phyloP scores from a whole-genome alignment of 305 asterid genomes.

The Stenogyne calaminthoides region DNA sequence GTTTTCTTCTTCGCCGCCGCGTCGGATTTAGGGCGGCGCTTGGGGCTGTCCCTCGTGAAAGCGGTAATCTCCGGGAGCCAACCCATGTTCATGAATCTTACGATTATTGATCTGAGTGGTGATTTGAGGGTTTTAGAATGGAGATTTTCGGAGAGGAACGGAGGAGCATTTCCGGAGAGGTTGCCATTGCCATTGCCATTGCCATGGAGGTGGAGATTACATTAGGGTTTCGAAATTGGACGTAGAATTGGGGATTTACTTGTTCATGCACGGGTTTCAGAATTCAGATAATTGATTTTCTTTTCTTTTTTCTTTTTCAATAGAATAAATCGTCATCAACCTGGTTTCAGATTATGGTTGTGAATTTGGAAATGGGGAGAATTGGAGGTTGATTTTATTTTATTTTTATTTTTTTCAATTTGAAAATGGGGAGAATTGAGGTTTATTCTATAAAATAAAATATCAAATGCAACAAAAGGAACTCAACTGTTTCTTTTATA shows the following conservation, averaged over 20 bases:
- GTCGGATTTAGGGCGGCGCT: constrained; percentile 25
- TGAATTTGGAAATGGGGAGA: not conserved
- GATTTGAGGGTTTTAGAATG: not conserved
- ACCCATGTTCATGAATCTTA: constrained; percentile 38
- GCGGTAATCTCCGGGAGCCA: constrained; percentile 48
- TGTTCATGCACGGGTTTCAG: not conserved
- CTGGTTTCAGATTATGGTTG: not conserved
- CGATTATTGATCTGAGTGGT: constrained; percentile 15
- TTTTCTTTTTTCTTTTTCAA: no score
- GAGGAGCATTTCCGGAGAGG: not conserved
- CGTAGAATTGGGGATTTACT: constrained; percentile 11
- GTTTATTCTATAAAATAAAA: not conserved
- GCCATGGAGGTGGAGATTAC: not conserved
- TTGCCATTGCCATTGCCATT: constrained; percentile 17
- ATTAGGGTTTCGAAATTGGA: constrained; percentile 20
- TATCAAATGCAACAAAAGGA: not conserved
- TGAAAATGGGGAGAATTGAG: not conserved
- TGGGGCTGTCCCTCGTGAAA: constrained; percentile 15
- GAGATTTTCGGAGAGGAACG: not conserved
- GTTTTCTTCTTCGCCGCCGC: constrained; percentile 13
- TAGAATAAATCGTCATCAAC: no score
- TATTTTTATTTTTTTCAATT: not conserved
- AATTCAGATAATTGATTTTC: no score
- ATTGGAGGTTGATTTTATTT: no score
- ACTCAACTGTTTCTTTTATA: not conserved